These are phyloP conservation scores for Microbotryomycetes sp. DNA, from an alignment of 1,284 basidiomycete genomes.

Conservation along the genomic window DNA sequence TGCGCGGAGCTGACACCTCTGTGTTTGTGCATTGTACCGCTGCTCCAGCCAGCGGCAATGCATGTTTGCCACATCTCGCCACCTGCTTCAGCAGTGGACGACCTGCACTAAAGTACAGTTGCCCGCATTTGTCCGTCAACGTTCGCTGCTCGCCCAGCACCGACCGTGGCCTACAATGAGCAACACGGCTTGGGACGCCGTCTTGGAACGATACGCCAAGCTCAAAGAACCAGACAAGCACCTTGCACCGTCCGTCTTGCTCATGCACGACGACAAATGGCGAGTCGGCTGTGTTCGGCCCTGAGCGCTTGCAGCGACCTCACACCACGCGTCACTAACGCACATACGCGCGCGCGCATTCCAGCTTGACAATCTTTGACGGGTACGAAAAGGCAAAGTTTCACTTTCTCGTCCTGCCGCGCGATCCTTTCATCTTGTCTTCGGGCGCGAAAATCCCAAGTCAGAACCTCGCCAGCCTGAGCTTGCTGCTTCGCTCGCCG, in stretches of 20 bases:
- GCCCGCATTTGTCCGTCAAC: not conserved
- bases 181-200: conserved; percentile 37
- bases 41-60: not conserved
- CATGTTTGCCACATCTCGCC: not conserved
- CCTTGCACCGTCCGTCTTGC: conserved; percentile 56
- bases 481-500: conserved; percentile 54
- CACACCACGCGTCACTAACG: not conserved
- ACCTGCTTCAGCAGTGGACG: not conserved
- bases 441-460: conserved; percentile 34
- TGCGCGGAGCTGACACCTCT: too few species aligned
- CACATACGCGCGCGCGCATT: not conserved
- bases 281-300: not conserved
- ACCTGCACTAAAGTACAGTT: not conserved
- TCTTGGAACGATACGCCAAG: conserved; percentile 58
- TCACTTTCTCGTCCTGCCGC: conserved; percentile 25
- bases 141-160: conserved; percentile 18
- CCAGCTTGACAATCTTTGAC: conserved; percentile 70
- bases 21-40: not conserved
- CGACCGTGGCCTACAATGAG: conserved; percentile 15
- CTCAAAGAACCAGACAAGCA: conserved; percentile 46
- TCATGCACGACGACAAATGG: conserved; percentile 51
- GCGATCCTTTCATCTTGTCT: conserved; percentile 14
- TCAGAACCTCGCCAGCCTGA: conserved; percentile 52
- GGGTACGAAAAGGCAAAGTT: conserved; percentile 60
- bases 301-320: not conserved